Evolutionary conservation across 352 stramenopile genomes (phyloP), one percentile per base, ranked within the genome.

Genomic region (Globisporangium ultimum): DNA sequence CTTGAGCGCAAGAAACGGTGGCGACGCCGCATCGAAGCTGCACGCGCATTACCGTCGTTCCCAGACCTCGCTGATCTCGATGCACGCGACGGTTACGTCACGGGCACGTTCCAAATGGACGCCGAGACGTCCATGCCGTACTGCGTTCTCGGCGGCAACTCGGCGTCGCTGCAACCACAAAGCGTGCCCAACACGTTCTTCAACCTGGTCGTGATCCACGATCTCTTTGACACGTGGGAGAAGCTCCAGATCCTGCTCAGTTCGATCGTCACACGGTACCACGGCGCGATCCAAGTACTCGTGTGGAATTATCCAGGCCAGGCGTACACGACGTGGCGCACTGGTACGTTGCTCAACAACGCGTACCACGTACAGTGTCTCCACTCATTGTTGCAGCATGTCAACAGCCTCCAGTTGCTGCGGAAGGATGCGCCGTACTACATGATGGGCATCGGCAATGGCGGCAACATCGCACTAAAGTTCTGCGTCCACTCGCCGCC

Each of bases 261-360:
- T 46, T 86, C 90, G 18, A 78, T 98, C 55, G 66, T 97, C 18
- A 61, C 79, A 22, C 77, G 88, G 20, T 98, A 98, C 77, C 67
- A 79, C 32, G 95, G 93, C 17, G 69, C 74, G 10, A 64, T 87
- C 7, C 84, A 97, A 65, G 84, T 97, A 20, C 69, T 98, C 20
- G 57, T 98, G 17, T 98, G 95, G 91, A 98, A 98, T 70, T 98
- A 98, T 70, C 95, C 96, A 0, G 95, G 96, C 10, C 96, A 98
- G 68, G 96, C 95, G 0, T 98, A 97, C 67, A 98, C 93, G 20
- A 84, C 93, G 22, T 98, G 93, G 90, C 74, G 88, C 12, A 70
- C 81, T 22, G 89, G 93, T 4, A 78, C 84, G 43, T 40, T 93
- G 41, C 81, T 98, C 47, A 97, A 98, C 74, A 98, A 98, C 68